Conservation (phyloP, 495 filamentous ascomycete genomes). For the Oidiodendron maius region DNA sequence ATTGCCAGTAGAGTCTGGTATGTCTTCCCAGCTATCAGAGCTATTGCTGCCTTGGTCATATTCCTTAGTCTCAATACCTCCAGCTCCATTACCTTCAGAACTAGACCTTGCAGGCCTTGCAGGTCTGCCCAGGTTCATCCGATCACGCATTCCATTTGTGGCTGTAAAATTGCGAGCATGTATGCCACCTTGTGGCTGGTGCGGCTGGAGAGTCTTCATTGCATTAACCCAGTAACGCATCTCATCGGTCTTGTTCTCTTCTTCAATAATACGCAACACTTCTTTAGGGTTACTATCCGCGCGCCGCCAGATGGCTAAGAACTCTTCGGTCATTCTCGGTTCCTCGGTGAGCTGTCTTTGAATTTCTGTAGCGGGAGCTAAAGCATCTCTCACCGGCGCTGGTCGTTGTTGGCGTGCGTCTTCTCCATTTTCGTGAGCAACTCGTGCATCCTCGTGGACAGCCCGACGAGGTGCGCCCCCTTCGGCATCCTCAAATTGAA, state of each 20-base stretch:
- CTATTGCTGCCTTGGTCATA: constrained; percentile 6
- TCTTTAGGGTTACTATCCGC: constrained; percentile 50
- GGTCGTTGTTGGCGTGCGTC: constrained; percentile 3
- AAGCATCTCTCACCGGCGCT: constrained; percentile 8
- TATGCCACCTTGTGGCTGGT: no score
- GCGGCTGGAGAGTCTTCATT: constrained; percentile 14
- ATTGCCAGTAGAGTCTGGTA: constrained; percentile 3
- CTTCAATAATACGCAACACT: constrained; percentile 55
- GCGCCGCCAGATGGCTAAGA: constrained; percentile 23
- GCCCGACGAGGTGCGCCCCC: neutral
- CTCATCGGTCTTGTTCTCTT: constrained; percentile 51
- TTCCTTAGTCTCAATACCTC: neutral
- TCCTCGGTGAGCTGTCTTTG: constrained; percentile 19
- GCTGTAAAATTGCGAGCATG: neutral
- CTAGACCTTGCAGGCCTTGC: neutral
- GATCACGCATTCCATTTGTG: neutral
- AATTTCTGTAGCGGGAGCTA: constrained; percentile 17
- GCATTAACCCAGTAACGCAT: constrained; percentile 44
- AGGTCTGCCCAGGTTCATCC: neutral
- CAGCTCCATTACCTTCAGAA: neutral
- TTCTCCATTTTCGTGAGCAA: neutral
- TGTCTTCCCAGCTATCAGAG: constrained; percentile 19
- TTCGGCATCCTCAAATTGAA: constrained; percentile 8
- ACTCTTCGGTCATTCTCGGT: constrained; percentile 20
- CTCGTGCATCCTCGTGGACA: neutral